phyloP scores from a whole-genome alignment of 1,284 basidiomycete genomes.

The Termitomyces sp. region DNA sequence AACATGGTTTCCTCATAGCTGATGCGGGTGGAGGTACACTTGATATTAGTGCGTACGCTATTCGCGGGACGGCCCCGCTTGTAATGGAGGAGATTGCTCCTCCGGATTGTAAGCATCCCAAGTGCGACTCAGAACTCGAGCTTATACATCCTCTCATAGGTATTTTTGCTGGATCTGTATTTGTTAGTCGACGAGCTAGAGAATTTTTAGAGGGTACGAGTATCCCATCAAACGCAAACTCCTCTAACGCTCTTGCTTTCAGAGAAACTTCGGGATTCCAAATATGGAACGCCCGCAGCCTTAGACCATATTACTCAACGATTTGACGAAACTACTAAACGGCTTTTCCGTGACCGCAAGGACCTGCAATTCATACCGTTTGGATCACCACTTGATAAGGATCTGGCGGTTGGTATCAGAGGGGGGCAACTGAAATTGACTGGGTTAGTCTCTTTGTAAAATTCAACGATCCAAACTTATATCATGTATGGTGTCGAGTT shows the following conservation, averaged over 20 bases:
- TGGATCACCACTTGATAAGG: constrained; percentile 75
- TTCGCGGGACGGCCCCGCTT: constrained; percentile 59
- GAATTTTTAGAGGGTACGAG: constrained; percentile 58
- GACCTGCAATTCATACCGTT: constrained; percentile 69
- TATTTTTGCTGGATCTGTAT: constrained; percentile 76
- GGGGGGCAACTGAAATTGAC: constrained; percentile 65
- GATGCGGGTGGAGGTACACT: constrained; percentile 78
- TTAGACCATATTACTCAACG: constrained; percentile 68
- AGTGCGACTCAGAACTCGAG: constrained; percentile 2
- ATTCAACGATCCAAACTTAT: background rate
- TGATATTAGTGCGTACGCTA: constrained; percentile 73
- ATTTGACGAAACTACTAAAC: constrained; percentile 78
- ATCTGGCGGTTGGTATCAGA: constrained; percentile 60
- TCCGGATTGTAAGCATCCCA: constrained; percentile 58
- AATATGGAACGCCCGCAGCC: constrained; percentile 61
- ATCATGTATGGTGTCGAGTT: constrained; percentile 79
- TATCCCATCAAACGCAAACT: background rate
- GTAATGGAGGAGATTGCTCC: constrained; percentile 77
- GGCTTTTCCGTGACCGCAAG: constrained; percentile 62
- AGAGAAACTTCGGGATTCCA: constrained; percentile 68
- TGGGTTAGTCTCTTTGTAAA: constrained; percentile 42
- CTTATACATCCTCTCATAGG: constrained; percentile 32
- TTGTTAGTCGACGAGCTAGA: constrained; percentile 67
- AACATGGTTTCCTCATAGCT: constrained; percentile 69
- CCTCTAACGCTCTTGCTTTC: background rate